phyloP scores from a whole-genome alignment of 1,139 yeast genomes.

The Geotrichum macrosporum region DNA sequence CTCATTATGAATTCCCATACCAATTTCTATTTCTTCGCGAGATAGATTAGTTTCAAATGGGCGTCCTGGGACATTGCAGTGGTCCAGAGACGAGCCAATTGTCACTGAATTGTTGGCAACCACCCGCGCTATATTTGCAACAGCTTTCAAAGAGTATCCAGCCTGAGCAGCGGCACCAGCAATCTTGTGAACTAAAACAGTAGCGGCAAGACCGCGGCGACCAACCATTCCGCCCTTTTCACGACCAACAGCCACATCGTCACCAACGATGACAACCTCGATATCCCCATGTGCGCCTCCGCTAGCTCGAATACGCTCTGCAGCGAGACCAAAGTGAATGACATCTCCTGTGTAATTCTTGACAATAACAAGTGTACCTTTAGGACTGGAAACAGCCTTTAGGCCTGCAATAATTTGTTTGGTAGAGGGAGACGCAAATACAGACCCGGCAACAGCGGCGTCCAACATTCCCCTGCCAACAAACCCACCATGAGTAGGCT shows the following conservation, averaged over 20 bases:
- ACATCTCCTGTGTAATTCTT: constrained; percentile 95
- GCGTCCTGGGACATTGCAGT: constrained; percentile 85
- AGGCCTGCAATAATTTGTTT: constrained; percentile 75
- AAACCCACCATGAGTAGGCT: constrained; percentile 87
- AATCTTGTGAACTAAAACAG: constrained; percentile 77
- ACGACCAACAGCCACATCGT: constrained; percentile 89
- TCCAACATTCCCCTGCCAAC: constrained; percentile 78
- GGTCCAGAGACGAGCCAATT: constrained; percentile 83
- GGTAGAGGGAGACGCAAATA: constrained; percentile 90
- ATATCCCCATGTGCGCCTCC: constrained; percentile 38
- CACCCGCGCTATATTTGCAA: constrained; percentile 55
- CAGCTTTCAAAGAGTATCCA: constrained; percentile 41
- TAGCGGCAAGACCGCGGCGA: constrained; percentile 89
- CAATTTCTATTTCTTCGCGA: constrained; percentile 71
- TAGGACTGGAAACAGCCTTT: constrained; percentile 51
- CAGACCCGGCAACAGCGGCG: constrained; percentile 84
- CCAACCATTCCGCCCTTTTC: constrained; percentile 87
- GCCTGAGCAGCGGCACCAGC: constrained; percentile 67
- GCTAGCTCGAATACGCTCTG: constrained; percentile 70
- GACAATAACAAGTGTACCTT: constrained; percentile 70
- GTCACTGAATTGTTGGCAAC: constrained; percentile 70
- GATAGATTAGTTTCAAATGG: constrained; percentile 51
- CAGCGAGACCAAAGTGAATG: constrained; percentile 85
- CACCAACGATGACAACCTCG: constrained; percentile 73
- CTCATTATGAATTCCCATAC: constrained; percentile 95